Conservation (phyloP, 345 rosid species). For the Hevea brasiliensis region DNA sequence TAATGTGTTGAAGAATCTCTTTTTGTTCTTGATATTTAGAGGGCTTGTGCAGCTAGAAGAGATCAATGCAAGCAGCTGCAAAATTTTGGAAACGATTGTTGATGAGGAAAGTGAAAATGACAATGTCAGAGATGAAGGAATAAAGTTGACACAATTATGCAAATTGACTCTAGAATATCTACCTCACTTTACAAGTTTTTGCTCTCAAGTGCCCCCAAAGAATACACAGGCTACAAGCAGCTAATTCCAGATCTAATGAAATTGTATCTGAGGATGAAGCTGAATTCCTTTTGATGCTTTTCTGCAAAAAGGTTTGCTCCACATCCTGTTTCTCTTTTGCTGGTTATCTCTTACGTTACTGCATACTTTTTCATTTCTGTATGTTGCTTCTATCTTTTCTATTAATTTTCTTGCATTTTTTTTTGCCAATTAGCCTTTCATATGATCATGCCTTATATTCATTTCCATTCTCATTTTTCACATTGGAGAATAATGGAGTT, state of each 20-base stretch:
- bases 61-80: slow-evolving; percentile 6
- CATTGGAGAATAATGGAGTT: no score
- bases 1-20: slow-evolving; percentile 16
- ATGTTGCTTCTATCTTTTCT: no score
- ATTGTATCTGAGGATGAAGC: neutral
- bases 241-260: neutral
- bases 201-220: neutral
- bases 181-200: neutral
- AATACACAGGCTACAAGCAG: neutral
- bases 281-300: neutral
- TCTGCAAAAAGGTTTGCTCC: slow-evolving; percentile 4
- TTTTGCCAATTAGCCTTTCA: no score
- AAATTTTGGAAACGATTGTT: slow-evolving; percentile 14
- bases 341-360: no score
- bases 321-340: no score
- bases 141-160: neutral
- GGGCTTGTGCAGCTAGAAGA: slow-evolving; percentile 17
- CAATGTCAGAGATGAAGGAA: neutral
- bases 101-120: neutral
- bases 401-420: no score
- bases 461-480: no score
- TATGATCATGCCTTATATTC: no score
- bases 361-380: no score
- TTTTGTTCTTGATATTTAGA: slow-evolving; percentile 13
- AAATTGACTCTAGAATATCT: neutral